phyloP scores from a whole-genome alignment of 2,329 filamentous ascomycete genomes.

The Didymella arachidicola region DNA sequence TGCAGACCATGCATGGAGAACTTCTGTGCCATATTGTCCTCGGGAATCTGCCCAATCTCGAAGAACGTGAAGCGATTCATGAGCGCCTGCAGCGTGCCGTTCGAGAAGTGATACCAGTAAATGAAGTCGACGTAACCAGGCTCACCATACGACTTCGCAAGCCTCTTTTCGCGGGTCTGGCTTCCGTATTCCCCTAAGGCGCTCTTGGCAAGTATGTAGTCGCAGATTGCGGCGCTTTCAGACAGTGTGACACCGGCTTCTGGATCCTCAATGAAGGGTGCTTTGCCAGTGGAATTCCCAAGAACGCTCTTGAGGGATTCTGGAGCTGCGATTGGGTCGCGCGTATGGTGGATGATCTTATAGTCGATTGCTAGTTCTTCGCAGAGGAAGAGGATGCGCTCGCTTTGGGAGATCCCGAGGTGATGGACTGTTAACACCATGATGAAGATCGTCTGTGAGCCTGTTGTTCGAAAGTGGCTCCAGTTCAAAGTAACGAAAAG shows the following conservation, averaged over 20 bases:
- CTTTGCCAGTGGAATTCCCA: slow-evolving; percentile 56
- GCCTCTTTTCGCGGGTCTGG: slow-evolving; percentile 30
- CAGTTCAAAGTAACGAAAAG: neutral
- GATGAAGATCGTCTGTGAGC: neutral
- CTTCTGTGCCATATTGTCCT: slow-evolving; percentile 30
- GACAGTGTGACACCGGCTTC: slow-evolving; percentile 57
- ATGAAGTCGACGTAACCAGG: slow-evolving; percentile 65
- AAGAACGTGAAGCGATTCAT: slow-evolving; percentile 43
- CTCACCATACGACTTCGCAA: slow-evolving; percentile 47
- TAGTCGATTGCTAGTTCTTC: slow-evolving; percentile 68
- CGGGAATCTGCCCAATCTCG: slow-evolving; percentile 29
- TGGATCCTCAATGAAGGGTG: slow-evolving; percentile 65
- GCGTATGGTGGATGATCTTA: slow-evolving; percentile 55
- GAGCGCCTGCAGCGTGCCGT: slow-evolving; percentile 49
- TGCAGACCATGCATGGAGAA: slow-evolving; percentile 39
- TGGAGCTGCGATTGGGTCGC: slow-evolving; percentile 49
- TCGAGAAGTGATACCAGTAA: slow-evolving; percentile 67
- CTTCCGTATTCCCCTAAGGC: slow-evolving; percentile 53
- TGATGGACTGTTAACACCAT: slow-evolving; percentile 39
- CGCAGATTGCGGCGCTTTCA: slow-evolving; percentile 65
- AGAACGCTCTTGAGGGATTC: slow-evolving; percentile 24
- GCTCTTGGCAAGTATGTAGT: slow-evolving; percentile 66
- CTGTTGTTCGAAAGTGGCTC: neutral
- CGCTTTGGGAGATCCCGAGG: slow-evolving; percentile 61
- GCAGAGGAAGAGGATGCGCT: slow-evolving; percentile 68